phyloP scores from a whole-genome alignment of 805 yeast genomes.

The Metschnikowia borealis region DNA sequence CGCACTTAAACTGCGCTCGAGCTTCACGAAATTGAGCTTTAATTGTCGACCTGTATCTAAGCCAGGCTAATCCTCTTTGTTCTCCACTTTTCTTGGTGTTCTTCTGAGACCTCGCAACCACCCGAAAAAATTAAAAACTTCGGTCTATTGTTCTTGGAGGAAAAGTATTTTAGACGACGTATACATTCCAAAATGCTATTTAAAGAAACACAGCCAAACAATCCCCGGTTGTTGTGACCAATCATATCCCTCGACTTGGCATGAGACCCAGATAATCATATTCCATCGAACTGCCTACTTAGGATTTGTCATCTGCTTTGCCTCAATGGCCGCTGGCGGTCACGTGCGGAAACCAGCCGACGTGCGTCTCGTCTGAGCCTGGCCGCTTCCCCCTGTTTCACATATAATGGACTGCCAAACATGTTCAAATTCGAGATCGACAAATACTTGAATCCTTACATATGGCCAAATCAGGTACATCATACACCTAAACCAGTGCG shows the following conservation, averaged over 20 bases:
- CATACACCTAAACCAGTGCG: slow-evolving; percentile 32
- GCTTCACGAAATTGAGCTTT: neutral
- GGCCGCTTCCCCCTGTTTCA: neutral
- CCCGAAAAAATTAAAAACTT: neutral
- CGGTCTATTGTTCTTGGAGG: neutral
- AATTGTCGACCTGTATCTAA: neutral
- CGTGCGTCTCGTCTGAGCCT: neutral
- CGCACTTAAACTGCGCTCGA: neutral
- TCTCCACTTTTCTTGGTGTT: neutral
- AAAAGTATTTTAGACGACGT: neutral
- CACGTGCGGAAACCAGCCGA: neutral
- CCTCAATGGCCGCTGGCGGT: neutral
- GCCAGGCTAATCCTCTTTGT: neutral
- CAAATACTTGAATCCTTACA: slow-evolving; percentile 23
- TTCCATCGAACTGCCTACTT: neutral
- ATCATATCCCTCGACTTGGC: no score
- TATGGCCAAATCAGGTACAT: slow-evolving; percentile 27
- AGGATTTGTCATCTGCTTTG: neutral
- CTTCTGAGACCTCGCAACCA: neutral
- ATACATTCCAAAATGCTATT: neutral
- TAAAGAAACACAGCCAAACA: neutral
- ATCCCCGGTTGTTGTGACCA: no score
- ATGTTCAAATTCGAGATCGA: slow-evolving; percentile 39
- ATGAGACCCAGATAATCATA: neutral
- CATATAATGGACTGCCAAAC: neutral